phyloP scores from a whole-genome alignment of 306 rosid genomes.

The Trifolium repens region DNA sequence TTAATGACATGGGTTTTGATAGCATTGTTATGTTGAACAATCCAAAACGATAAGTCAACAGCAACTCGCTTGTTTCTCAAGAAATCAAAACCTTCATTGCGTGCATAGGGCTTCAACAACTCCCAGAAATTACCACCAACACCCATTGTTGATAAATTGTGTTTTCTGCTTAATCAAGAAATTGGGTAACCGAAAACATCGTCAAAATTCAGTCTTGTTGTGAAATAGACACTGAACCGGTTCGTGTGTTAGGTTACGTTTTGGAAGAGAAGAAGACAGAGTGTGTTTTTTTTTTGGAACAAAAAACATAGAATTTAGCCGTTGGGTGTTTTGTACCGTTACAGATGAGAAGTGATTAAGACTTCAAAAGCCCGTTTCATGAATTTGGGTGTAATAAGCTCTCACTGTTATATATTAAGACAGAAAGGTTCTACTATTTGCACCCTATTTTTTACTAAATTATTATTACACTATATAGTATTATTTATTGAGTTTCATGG shows the following conservation, averaged over 20 bases:
- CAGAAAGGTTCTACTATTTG: background rate
- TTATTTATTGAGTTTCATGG: too few relatives aligned
- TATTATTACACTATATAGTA: too few relatives aligned
- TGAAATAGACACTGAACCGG: background rate
- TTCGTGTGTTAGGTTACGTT: conserved; percentile 39
- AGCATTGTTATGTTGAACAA: conserved; percentile 82
- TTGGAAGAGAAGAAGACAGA: conserved; percentile 25
- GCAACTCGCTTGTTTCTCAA: conserved; percentile 95
- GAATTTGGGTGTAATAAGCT: background rate
- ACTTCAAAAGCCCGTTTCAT: conserved; percentile 32
- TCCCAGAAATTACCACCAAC: conserved; percentile 92
- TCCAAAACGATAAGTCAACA: conserved; percentile 91
- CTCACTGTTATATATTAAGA: background rate
- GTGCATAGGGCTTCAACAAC: conserved; percentile 74
- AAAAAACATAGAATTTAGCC: conserved; percentile 30
- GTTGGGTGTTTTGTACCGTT: conserved; percentile 45
- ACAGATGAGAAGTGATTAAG: background rate
- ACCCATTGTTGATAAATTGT: conserved; percentile 59
- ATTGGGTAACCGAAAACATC: conserved; percentile 37
- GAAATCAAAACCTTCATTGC: conserved; percentile 80
- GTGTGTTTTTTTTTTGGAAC: background rate
- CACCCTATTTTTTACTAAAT: background rate
- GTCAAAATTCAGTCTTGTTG: conserved; percentile 7
- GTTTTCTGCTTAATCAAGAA: conserved; percentile 19
- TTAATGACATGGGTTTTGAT: conserved; percentile 58